Conservation (phyloP, 1,284 basidiomycete species). For the Leccinum subrobustum region DNA sequence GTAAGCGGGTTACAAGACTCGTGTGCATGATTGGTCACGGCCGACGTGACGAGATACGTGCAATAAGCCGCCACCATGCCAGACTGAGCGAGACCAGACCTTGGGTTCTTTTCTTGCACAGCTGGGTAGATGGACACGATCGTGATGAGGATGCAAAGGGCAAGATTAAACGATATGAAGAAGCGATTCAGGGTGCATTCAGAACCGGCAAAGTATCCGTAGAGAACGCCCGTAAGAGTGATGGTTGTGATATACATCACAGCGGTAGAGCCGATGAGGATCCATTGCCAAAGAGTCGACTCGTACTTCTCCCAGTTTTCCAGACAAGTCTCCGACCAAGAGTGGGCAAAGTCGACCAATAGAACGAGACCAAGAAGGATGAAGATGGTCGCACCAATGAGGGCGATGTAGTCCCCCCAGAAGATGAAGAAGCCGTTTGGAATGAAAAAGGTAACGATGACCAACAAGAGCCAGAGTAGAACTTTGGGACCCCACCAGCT, state of each 20-base stretch:
- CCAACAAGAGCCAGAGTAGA: constrained; percentile 78
- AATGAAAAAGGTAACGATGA: constrained; percentile 86
- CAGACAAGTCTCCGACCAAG: constrained; percentile 96
- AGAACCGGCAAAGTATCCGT: constrained; percentile 87
- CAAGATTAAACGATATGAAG: constrained; percentile 94
- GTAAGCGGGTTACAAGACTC: constrained; percentile 87
- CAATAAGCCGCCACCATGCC: constrained; percentile 97
- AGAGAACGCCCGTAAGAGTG: constrained; percentile 84
- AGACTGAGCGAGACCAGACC: constrained; percentile 93
- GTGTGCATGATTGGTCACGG: constrained; percentile 89
- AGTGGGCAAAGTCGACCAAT: constrained; percentile 97
- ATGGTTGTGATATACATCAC: constrained; percentile 85
- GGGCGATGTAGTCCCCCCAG: constrained; percentile 92
- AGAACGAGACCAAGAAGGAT: constrained; percentile 96
- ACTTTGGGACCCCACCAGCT: constrained; percentile 99
- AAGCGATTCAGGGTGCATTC: constrained; percentile 91
- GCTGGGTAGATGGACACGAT: constrained; percentile 82
- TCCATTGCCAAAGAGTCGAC: constrained; percentile 95
- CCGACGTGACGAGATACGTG: constrained; percentile 94
- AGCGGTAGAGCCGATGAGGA: constrained; percentile 92
- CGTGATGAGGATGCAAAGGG: constrained; percentile 79
- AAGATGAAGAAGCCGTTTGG: constrained; percentile 95
- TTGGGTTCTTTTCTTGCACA: constrained; percentile 92
- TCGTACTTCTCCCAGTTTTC: constrained; percentile 91
- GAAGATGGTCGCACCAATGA: constrained; percentile 91